Conservation (phyloP, 2,329 filamentous ascomycete species). For the Aspergillus brunneoviolaceus region DNA sequence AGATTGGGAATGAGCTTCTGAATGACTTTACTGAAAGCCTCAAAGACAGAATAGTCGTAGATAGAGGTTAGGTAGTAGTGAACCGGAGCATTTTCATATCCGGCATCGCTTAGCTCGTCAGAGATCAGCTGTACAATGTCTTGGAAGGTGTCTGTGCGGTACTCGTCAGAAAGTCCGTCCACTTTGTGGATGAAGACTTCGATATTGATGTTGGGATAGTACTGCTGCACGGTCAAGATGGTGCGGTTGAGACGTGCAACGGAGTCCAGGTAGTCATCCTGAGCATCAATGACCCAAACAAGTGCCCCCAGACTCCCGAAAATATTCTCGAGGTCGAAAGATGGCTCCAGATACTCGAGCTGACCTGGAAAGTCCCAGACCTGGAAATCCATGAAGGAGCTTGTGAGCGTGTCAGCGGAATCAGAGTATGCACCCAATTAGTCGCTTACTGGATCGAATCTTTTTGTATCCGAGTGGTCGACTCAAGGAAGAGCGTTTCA, state of each 20-base stretch:
- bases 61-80: conserved; percentile 96
- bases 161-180: conserved; percentile 95
- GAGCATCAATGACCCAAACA: conserved; percentile 98
- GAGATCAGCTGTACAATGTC: conserved; percentile 96
- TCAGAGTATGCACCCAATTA: no score
- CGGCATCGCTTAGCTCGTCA: conserved; percentile 89
- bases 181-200: conserved; percentile 99
- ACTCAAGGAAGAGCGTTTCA: conserved; percentile 93
- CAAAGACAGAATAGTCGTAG: conserved; percentile 97
- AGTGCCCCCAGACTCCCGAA: conserved; percentile 92
- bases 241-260: conserved; percentile 83
- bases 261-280: conserved; percentile 95
- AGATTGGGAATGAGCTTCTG: conserved; percentile 95
- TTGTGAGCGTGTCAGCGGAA: conserved; percentile 38
- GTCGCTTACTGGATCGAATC: conserved; percentile 83
- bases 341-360: conserved; percentile 85
- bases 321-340: conserved; percentile 87
- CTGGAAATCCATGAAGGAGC: conserved; percentile 98
- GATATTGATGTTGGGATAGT: conserved; percentile 91
- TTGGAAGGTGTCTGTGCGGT: conserved; percentile 91
- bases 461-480: conserved; percentile 90
- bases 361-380: conserved; percentile 97
- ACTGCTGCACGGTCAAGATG: conserved; percentile 82
- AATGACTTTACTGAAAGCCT: conserved; percentile 97
- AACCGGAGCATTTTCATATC: conserved; percentile 89